Evolutionary conservation across 805 yeast genomes (phyloP).

Genomic region (Geotrichum ghanense): DNA sequence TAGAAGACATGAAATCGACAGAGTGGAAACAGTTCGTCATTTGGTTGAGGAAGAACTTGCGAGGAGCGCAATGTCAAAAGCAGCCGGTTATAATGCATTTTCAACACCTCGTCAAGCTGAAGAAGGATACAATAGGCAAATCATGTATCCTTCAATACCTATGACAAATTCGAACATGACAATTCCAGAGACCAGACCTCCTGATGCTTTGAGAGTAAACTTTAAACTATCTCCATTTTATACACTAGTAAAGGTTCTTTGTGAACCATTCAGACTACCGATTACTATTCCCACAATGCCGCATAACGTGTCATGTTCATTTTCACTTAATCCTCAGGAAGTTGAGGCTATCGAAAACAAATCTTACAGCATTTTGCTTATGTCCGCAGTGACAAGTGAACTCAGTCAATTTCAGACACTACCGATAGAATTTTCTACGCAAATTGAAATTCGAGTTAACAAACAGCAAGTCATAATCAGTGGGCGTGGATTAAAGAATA

Average conservation of each 20-base stretch:
- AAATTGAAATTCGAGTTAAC: constrained; percentile 58
- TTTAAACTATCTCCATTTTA: constrained; percentile 22
- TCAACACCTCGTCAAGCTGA: constrained; percentile 19
- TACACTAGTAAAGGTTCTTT: constrained; percentile 9
- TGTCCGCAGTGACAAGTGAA: constrained; percentile 32
- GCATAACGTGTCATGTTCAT: constrained; percentile 14
- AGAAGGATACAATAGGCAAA: constrained; percentile 5
- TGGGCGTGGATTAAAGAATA: constrained; percentile 65
- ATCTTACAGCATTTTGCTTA: constrained; percentile 34
- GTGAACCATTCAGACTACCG: constrained; percentile 13
- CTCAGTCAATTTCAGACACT: constrained; percentile 10
- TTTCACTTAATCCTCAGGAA: constrained; percentile 36
- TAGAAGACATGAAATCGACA: constrained; percentile 33
- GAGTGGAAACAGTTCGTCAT: constrained; percentile 28
- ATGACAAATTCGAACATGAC: no score
- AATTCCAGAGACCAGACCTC: background rate
- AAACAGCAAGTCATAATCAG: constrained; percentile 37
- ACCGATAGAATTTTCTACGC: constrained; percentile 54
- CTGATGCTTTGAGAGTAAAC: constrained; percentile 2
- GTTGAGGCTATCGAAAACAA: constrained; percentile 25
- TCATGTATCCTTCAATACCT: no score
- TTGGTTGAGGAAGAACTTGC: constrained; percentile 21
- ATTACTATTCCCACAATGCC: constrained; percentile 1
- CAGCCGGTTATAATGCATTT: constrained; percentile 16
- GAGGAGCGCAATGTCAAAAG: constrained; percentile 15